Evolutionary conservation across 2,329 filamentous ascomycete species (phyloP).

Genomic region (Beauveria brongniartii): DNA sequence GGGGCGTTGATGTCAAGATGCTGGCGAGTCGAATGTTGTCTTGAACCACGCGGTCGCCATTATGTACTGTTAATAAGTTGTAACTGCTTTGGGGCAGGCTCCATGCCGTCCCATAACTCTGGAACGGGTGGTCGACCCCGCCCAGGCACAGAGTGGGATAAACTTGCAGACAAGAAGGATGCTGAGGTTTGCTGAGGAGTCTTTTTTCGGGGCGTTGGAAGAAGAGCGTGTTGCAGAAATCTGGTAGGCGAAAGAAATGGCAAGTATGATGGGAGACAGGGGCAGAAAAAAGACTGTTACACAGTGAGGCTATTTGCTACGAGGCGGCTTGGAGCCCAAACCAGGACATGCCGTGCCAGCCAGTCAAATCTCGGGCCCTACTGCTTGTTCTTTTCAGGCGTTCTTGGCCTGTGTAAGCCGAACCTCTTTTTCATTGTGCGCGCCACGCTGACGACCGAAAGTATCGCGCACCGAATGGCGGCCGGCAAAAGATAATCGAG

Average conservation of each 20-base stretch:
- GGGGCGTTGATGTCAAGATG: too few relatives aligned
- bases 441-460: too few relatives aligned
- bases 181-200: neutral
- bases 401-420: constrained; percentile 2
- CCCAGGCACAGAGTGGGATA: neutral
- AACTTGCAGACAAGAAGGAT: neutral
- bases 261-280: too few relatives aligned
- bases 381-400: neutral
- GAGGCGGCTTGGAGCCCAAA: neutral
- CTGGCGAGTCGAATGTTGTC: too few relatives aligned
- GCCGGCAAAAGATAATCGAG: too few relatives aligned
- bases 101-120: constrained; percentile 8
- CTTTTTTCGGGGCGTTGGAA: neutral
- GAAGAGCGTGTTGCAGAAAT: too few relatives aligned
- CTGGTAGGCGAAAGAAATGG: too few relatives aligned
- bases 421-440: neutral
- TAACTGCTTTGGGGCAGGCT: neutral
- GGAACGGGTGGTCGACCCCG: neutral
- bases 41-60: too few relatives aligned
- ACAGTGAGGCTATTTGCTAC: neutral
- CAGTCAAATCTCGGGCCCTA: constrained; percentile 1
- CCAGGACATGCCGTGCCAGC: neutral
- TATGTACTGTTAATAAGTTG: too few relatives aligned
- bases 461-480: too few relatives aligned
- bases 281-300: neutral